Base-by-base conservation (phyloP, 1,139 yeast species). In the Taiozyma sp. region DNA sequence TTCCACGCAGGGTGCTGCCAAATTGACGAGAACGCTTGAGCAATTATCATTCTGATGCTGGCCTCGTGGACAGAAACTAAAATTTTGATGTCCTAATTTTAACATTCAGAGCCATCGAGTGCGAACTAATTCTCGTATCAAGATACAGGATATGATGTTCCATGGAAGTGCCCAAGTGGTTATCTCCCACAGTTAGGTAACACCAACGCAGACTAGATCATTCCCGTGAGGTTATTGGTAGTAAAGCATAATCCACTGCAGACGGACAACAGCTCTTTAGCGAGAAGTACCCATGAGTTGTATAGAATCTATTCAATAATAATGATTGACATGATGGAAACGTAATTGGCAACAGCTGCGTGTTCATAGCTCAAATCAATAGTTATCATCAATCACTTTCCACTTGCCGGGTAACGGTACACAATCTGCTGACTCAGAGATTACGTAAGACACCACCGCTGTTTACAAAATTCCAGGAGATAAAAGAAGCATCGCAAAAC, bases 1-100 rank as follows among this genome's bases (percentile, higher is more conserved):
- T 14, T 62, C 72, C 0, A 68, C 72, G 1, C 80, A 75, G 42
- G 93, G 95, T 4, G 86, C 91, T 2, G 96, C 95, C 1, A 79
- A 78, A 54, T 64, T 83, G 16, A 72, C 83, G 4, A 83, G 82
- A 64, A 78, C 83, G 3, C 69, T 88, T 52, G 96, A 88, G 63
- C 75, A 74, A 44, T 68, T 88, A 46, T 70, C 80, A 3, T 87
- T 87, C 64, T 87, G 45, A 51, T 24, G 9, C 9, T 8, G 16
- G 19, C 19, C 5, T 5, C n/a, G 3, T 13, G 14, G 14, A 11
- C 4, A n/a, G n/a, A 32, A 6, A n/a, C 13, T 13, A n/a, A n/a
- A 30, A 30, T 9, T 28, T n/a, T 28, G 30, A 28, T 10, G 30
- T 3, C 13, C 11, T 7, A 28, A 6, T 28, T 10, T 10, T 8